Evolutionary conservation across 129 eudicot genomes (phyloP).

Genomic region (Heracleum sosnowskyi): DNA sequence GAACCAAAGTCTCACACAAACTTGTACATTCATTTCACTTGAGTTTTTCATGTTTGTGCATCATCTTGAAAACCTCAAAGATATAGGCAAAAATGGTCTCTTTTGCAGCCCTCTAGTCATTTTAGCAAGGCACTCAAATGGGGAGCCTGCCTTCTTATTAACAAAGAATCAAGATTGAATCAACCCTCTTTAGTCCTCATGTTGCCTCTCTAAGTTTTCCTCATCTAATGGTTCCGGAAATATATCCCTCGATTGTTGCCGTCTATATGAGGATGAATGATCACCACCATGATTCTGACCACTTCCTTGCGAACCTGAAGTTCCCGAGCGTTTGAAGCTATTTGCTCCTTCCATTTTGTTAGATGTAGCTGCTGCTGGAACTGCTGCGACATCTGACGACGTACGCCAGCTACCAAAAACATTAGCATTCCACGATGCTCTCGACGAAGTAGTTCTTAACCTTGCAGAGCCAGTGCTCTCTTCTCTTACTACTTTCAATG

Average conservation of each 20-base stretch:
- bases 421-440: constrained; percentile 81
- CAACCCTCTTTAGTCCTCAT: constrained; percentile 23
- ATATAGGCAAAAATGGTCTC: background rate
- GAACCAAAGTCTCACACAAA: background rate
- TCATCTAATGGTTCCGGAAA: constrained; percentile 74
- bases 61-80: background rate
- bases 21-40: background rate
- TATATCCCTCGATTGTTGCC: constrained; percentile 57
- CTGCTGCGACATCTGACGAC: constrained; percentile 42
- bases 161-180: constrained; percentile 48
- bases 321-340: constrained; percentile 62
- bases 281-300: constrained; percentile 39
- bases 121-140: constrained; percentile 25
- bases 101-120: constrained; percentile 7
- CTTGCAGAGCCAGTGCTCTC: constrained; percentile 44
- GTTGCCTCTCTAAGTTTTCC: constrained; percentile 43
- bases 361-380: constrained; percentile 7
- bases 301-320: constrained; percentile 62
- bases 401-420: constrained; percentile 92
- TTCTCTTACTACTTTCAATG: constrained; percentile 72
- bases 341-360: constrained; percentile 42
- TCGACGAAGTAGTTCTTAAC: constrained; percentile 55
- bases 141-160: constrained; percentile 38
- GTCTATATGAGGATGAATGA: constrained; percentile 56
- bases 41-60: background rate